Conservation (phyloP, 441 rosid genomes). For the Populus tomentosa region DNA sequence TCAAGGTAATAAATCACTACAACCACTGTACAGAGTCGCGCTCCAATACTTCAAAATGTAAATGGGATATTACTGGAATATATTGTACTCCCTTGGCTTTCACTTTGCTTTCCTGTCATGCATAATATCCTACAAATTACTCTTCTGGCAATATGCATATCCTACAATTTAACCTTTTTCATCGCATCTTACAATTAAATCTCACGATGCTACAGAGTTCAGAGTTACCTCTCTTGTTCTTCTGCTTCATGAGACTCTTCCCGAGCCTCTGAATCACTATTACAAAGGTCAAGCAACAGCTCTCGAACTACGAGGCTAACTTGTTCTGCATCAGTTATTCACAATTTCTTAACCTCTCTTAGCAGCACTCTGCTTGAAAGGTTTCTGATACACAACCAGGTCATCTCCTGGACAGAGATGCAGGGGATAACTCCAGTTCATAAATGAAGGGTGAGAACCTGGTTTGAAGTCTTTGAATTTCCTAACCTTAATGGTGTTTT, state of each 20-base stretch:
- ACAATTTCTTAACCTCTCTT: background rate
- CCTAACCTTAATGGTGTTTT: background rate
- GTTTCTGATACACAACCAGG: background rate
- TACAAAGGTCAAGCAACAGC: background rate
- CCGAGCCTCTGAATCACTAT: no score
- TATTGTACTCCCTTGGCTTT: no score
- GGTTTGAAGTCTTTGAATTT: background rate
- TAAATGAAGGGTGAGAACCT: background rate
- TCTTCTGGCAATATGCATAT: no score
- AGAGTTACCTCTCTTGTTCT: no score
- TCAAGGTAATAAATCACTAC: constrained; percentile 10
- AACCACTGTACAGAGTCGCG: background rate
- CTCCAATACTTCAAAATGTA: background rate
- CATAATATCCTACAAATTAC: no score
- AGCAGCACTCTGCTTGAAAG: background rate
- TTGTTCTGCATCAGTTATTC: background rate
- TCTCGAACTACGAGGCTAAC: background rate
- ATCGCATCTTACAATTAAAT: no score
- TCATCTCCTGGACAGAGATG: background rate
- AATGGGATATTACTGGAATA: no score
- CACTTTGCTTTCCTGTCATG: no score
- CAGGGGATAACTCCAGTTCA: background rate
- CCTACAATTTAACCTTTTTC: no score
- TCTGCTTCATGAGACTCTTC: no score
- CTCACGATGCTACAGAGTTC: no score